Base-by-base conservation (phyloP, 2,329 filamentous ascomycete species). In the Sclerotinia trifoliorum region DNA sequence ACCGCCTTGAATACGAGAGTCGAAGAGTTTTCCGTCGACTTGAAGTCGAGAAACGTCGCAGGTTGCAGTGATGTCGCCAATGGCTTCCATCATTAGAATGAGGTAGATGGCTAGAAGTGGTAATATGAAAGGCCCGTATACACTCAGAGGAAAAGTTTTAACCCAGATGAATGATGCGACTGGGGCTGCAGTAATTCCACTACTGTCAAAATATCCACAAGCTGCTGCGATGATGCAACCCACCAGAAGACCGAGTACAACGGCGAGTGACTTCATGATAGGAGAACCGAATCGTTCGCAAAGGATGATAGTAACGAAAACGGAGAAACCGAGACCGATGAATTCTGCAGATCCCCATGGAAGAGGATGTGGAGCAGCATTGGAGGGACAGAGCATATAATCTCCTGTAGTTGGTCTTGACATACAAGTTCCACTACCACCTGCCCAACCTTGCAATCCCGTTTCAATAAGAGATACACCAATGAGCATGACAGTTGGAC, bases 251-350 rank as follows among this genome's bases (percentile, higher is more conserved):
- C 64, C 57, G 7, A 69, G n/a, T 26, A 67, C 39, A n/a, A 69
- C 68, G 58, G 68, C 69, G 68, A 72, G 68, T 64, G 75, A 26
- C 77, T 94, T 94, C 90, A 95, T 94, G 72, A 95, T 90, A 0
- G 92, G 92, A 0, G 90, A 85, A 1, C 92, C 92, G 73, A 94
- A 93, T 15, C 91, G 86, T 78, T 95, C 92, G 77, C 90, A 92
- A 17, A 94, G 77, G 70, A 95, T 89, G 75, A 95, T 94, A 39
- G 89, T 90, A 56, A 90, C 73, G 76, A 94, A 94, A 48, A 94
- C 92, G 56, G 87, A 87, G 80, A 95, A 94, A 0, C 92, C 92
- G 2, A 95, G 84, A 67, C 88, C 92, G 6, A 95, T 86, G 73
- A 90, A 93, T 78, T 95, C 89, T 1, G 91, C 86, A 49, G 88